Base-by-base conservation (phyloP, 371 early-diverging fungal species). In the Syncephalastrum racemosum region DNA sequence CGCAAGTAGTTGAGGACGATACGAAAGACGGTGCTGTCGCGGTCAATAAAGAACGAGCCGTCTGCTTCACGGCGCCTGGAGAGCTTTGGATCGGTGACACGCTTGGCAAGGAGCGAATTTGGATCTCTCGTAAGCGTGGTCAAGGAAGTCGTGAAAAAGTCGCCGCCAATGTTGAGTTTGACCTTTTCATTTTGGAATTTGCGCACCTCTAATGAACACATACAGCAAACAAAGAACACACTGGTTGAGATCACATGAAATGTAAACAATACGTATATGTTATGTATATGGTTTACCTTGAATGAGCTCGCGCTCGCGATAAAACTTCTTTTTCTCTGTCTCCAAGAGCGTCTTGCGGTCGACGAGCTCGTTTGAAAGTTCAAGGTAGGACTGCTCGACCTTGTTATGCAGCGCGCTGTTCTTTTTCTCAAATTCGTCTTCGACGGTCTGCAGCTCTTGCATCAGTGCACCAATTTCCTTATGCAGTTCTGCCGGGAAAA, bases 1-100 rank as follows among this genome's bases (percentile, higher is more conserved):
- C 77, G 61, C 15, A 77, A 46, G 49, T 71, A 77, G 46, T 77
- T 77, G 20, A 77, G 50, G 4, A 77, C 64, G 4, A 73, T 47
- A 23, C 74, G 54, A 46, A 77, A 77, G 39, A 71, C 64, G 5
- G 73, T 73, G n/a, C 66, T 53, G 53, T 77, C 77, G 24, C 77
- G 64, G 56, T 77, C 77, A 42, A 77, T 69, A 47, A 77, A 77
- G 27, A 69, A 77, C 5, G 77, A 70, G 25, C 73, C 67, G 40
- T 75, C 71, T 2, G 66, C 65, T 52, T 75, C 75, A 10, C 36
- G 67, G 64, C 5, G 16, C 56, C 53, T 68, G 42, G 16, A 41
- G 27, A 47, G 47, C 20, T 36, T 49, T 15, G 15, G 40, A 23
- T 27, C 31, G 3, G 20, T 39, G 4, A 18, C 22, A 13, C 31